Conservation (phyloP, 164 flowering plant genomes). For the Umbilicus rupestris region DNA sequence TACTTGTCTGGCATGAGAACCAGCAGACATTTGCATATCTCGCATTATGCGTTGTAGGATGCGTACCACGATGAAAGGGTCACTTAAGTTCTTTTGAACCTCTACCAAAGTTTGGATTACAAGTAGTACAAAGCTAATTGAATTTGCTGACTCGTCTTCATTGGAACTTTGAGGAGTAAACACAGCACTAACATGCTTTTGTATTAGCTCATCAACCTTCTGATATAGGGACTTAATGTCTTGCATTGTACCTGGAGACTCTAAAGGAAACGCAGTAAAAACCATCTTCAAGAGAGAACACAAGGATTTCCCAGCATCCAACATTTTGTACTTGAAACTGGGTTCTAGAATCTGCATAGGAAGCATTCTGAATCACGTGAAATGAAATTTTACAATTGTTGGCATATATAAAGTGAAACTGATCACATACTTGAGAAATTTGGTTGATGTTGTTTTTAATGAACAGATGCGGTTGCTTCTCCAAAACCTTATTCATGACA, state of each 20-base stretch:
- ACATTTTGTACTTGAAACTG: slow-evolving; percentile 84
- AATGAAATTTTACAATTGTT: slow-evolving; percentile 3
- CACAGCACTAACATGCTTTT: slow-evolving; percentile 66
- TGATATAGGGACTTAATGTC: slow-evolving; percentile 75
- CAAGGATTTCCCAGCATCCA: slow-evolving; percentile 89
- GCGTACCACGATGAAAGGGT: slow-evolving; percentile 62
- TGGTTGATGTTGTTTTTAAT: slow-evolving; percentile 88
- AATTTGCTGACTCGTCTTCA: slow-evolving; percentile 61
- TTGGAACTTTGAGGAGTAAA: slow-evolving; percentile 61
- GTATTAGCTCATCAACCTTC: slow-evolving; percentile 85
- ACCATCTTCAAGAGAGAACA: slow-evolving; percentile 89
- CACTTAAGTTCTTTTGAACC: slow-evolving; percentile 67
- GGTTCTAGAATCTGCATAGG: slow-evolving; percentile 83
- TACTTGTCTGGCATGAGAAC: slow-evolving; percentile 80
- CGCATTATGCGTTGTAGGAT: slow-evolving; percentile 91
- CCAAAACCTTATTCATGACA: slow-evolving; percentile 96
- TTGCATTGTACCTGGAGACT: slow-evolving; percentile 52
- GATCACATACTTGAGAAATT: slow-evolving; percentile 65
- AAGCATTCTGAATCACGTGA: slow-evolving; percentile 3
- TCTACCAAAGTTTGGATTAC: slow-evolving; percentile 72
- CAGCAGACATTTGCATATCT: slow-evolving; percentile 70
- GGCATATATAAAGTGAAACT: not conserved
- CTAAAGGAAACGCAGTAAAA: slow-evolving; percentile 73
- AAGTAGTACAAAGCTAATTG: slow-evolving; percentile 79
- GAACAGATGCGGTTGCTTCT: slow-evolving; percentile 95